Conservation (phyloP, 2,329 filamentous ascomycete species). For the Teratosphaeria nubilosa region DNA sequence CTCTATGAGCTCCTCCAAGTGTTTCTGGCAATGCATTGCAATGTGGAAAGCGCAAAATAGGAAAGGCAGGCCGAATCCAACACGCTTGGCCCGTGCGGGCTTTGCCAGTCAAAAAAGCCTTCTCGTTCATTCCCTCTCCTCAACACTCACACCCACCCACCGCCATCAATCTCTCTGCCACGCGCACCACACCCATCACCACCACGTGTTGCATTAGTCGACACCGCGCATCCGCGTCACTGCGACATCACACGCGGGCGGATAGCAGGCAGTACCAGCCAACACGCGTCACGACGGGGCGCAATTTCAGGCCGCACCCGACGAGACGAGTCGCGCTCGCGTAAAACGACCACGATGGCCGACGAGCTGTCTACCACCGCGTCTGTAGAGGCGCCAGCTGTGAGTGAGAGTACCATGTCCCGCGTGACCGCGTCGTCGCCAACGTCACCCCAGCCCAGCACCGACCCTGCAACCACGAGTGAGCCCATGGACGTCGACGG, state of each 20-base stretch:
- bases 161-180: constrained; percentile 13
- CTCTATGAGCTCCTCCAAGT: constrained; percentile 15
- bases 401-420: constrained; percentile 10
- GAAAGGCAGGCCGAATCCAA: background rate
- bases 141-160: constrained; percentile 10
- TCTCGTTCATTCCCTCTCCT: constrained; percentile 8
- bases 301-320: constrained; percentile 10
- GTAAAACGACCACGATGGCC: constrained; percentile 18
- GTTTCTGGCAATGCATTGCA: constrained; percentile 3
- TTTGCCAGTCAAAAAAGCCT: background rate
- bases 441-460: constrained; percentile 13
- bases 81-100: background rate
- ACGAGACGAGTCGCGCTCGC: constrained; percentile 1
- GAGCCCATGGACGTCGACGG: constrained; percentile 10
- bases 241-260: background rate
- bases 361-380: constrained; percentile 19
- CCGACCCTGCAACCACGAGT: constrained; percentile 5
- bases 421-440: constrained; percentile 11
- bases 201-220: background rate
- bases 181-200: constrained; percentile 2
- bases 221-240: background rate
- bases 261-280: background rate
- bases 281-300: constrained; percentile 1
- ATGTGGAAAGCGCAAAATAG: background rate
- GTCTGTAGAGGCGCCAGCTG: constrained; percentile 18